Evolutionary conservation across 352 stramenopile genomes (phyloP), one percentile per base, ranked within the genome.

Genomic region (Lagenidium sp.): DNA sequence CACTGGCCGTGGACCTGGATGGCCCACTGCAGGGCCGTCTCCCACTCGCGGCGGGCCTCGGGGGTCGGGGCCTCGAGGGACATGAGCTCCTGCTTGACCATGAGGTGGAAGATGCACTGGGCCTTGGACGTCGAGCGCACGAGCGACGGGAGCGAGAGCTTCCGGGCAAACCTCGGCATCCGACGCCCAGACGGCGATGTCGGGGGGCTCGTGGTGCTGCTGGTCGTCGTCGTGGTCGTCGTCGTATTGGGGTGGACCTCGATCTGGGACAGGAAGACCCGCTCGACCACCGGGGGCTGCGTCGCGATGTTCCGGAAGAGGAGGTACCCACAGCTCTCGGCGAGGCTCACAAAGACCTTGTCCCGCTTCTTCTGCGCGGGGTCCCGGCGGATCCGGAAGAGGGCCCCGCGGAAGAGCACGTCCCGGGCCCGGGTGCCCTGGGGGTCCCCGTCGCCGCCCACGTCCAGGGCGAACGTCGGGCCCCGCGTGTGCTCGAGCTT

Each of bases 21-120:
- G 21, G 77, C 47, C 59, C 62, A 76, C 36, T 74, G 58, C 12
- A 77, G 36, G 0, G 56, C 65, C 22, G 67, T 47, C 47, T 72
- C 62, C 65, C 60, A 77, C 26, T 45, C 41, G 1, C 55, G 47
- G 1, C 65, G 65, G 37, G 72, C 59, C 3, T 49, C 32, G 10
- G 32, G 49, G 25, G 36, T 71, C 11, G 3, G 40, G 0, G 68
- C 55, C 20, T 81, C 68, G 12, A 75, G 16, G 6, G 61, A 41
- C 0, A 77, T 41, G 16, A 65, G 36, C 41, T 81, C 62, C 15
- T 59, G 48, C 3, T 62, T 62, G 36, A 81, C 49, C 26, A 57
- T 67, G 29, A 77, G 21, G 5, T 68, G 60, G 26, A 81, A 52
- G 18, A 60, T 53, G 15, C 49, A 48, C 29, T 68, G 53, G 37